Evolutionary conservation across 768 basidiomycete species (phyloP), one percentile per base, ranked within the genome.

Genomic region (Pluteus cervinus): DNA sequence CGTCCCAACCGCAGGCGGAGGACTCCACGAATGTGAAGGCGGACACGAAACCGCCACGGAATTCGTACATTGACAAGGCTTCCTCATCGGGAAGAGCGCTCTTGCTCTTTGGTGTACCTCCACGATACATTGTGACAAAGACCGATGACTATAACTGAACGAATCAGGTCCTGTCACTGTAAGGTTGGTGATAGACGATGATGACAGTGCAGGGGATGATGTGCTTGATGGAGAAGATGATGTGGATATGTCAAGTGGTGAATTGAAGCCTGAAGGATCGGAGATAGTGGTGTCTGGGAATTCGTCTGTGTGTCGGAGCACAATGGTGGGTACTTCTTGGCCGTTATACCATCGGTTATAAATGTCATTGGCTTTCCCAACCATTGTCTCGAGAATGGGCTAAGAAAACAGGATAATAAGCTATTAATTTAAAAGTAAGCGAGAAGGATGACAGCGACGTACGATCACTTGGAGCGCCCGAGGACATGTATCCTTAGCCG

Each of bases 351-450:
- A 75, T 3, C 65, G 61, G 36, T 59, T 60, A 47, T 71, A 71
- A 33, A 69, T 69, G 48, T 65, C 57, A 41, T 66, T 71, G n/a
- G 72, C 64, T 44, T 69, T 73, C 40, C 63, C 66, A 35, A 73
- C 65, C 68, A 73, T 69, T 1, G 63, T 60, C 46, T 73, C 69
- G 29, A 73, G 54, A 18, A 70, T 62, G 9, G 69, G 69, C 71
- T 74, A 30, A 20, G 26, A 30, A 44, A 18, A 30, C 22, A 10
- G 24, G 26, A 30, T 20, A 9, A 32, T 33, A 36, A 42, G 17
- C n/a, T n/a, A n/a, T n/a, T n/a, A n/a, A n/a, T n/a, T n/a, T n/a
- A n/a, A n/a, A n/a, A n/a, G 30, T 23, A 18, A 41, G 37, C 11
- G 38, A 32, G 28, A 37, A 41, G 23, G 40, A 18, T 24, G 12